These are phyloP conservation scores for Oxytropis ochrocephala DNA, from an alignment of 306 rosid genomes.

Conservation along the genomic window DNA sequence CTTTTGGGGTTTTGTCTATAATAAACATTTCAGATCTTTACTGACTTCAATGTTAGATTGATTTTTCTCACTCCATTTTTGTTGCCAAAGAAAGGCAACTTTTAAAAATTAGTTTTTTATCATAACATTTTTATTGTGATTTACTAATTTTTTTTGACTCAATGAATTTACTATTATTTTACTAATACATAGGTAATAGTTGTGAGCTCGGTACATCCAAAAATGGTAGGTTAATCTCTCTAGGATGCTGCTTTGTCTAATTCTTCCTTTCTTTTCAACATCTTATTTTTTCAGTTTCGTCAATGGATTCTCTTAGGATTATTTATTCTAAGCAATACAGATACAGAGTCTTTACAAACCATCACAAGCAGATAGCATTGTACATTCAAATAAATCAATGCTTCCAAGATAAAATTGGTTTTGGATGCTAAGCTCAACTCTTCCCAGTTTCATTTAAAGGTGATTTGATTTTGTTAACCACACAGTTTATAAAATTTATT, in stretches of 20 bases:
- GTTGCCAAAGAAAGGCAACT: constrained; percentile 23
- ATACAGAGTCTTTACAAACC: too few species aligned
- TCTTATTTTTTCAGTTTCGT: background rate
- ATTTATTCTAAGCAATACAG: too few species aligned
- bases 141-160: too few species aligned
- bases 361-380: too few species aligned
- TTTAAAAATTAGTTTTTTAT: background rate
- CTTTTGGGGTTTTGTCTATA: background rate
- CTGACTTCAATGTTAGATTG: constrained; percentile 6
- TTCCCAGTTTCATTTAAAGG: too few species aligned
- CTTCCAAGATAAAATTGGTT: too few species aligned
- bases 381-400: too few species aligned
- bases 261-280: background rate
- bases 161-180: background rate
- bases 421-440: too few species aligned
- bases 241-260: background rate
- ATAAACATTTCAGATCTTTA: constrained; percentile 9
- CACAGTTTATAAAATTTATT: too few species aligned
- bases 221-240: background rate
- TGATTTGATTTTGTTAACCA: too few species aligned
- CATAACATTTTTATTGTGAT: background rate
- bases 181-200: background rate
- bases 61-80: constrained; percentile 8
- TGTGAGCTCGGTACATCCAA: background rate
- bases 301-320: background rate